Conservation (phyloP, 805 yeast species). For the Nakazawaea holstii region DNA sequence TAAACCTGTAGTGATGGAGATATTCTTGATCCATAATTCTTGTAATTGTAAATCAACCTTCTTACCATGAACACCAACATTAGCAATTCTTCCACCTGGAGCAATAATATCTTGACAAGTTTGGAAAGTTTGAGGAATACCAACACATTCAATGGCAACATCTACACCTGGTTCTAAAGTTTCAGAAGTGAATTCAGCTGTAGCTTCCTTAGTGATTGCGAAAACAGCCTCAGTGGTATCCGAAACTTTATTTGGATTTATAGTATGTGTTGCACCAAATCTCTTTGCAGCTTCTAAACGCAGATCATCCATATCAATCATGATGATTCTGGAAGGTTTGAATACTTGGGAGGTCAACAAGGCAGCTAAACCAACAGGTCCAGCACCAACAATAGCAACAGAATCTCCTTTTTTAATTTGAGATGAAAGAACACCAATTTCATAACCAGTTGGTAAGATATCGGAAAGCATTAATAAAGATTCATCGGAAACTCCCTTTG, state of each 20-base stretch:
- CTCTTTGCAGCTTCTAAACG: constrained; percentile 52
- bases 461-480: constrained; percentile 57
- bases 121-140: constrained; percentile 56
- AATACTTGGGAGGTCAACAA: constrained; percentile 47
- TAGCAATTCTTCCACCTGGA: constrained; percentile 61
- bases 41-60: constrained; percentile 36
- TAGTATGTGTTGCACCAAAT: constrained; percentile 54
- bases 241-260: constrained; percentile 46
- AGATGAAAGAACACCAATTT: constrained; percentile 58
- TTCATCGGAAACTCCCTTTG: constrained; percentile 30
- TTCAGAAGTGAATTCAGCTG: constrained; percentile 22
- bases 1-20: constrained; percentile 41
- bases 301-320: constrained; percentile 55
- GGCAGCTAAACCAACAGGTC: constrained; percentile 65
- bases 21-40: constrained; percentile 40
- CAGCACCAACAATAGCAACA: constrained; percentile 63
- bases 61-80: constrained; percentile 52
- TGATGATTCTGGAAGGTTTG: constrained; percentile 51
- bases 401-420: constrained; percentile 47
- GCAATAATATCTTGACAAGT: constrained; percentile 49
- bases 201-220: constrained; percentile 21
- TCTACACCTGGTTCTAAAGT: constrained; percentile 48
- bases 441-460: constrained; percentile 64
- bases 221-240: constrained; percentile 34
- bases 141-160: constrained; percentile 62